Conservation (phyloP, 2,329 filamentous ascomycete genomes). For the Emericellopsis atlantica region DNA sequence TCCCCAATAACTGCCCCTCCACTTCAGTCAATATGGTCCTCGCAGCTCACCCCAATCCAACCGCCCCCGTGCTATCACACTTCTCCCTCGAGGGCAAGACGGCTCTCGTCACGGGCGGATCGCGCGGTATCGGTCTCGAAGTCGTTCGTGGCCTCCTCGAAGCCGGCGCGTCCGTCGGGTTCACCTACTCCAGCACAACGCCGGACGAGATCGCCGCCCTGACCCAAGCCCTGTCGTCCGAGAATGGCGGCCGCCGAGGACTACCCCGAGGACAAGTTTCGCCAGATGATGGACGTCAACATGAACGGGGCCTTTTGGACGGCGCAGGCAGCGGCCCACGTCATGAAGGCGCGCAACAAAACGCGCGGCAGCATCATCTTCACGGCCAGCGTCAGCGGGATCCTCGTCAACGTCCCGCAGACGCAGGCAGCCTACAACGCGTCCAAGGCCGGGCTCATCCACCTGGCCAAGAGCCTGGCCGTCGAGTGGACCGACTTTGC, state of each 20-base stretch:
- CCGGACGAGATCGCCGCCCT: constrained; percentile 1
- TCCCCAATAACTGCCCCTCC: too few species aligned
- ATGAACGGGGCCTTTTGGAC: constrained; percentile 29
- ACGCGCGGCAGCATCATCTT: constrained; percentile 33
- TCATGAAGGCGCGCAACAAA: constrained; percentile 24
- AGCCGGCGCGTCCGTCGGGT: constrained; percentile 10
- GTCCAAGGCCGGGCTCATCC: too few species aligned
- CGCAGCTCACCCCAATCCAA: too few species aligned
- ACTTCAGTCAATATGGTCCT: too few species aligned
- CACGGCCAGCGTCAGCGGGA: constrained; percentile 34
- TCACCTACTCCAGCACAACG: constrained; percentile 6
- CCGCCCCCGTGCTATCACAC: too few species aligned
- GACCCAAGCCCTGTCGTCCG: background rate
- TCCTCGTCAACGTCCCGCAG: too few species aligned
- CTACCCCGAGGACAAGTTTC: constrained; percentile 35
- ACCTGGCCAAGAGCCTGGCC: too few species aligned
- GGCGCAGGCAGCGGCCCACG: constrained; percentile 23
- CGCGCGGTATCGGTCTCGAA: constrained; percentile 35
- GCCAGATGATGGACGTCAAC: constrained; percentile 37
- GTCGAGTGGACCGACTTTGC: too few species aligned
- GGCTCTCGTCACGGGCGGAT: constrained; percentile 38
- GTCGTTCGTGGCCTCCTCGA: constrained; percentile 9
- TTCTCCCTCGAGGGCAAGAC: too few species aligned
- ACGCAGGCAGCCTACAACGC: too few species aligned
- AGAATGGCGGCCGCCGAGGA: constrained; percentile 30